phyloP scores from a whole-genome alignment of 2,329 filamentous ascomycete genomes.

The Fusarium sp. region DNA sequence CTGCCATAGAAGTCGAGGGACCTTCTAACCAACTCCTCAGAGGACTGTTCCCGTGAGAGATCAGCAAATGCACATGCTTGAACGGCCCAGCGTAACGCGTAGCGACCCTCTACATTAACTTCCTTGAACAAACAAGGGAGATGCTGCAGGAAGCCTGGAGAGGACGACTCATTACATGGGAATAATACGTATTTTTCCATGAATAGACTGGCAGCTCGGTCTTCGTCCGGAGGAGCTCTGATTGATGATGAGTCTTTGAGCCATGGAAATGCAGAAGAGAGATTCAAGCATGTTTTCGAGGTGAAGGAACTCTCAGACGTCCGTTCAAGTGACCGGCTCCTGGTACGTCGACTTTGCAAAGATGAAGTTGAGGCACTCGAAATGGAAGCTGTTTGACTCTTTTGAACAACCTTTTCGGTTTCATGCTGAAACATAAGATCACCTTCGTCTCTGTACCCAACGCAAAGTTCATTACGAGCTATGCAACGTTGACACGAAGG shows the following conservation, averaged over 20 bases:
- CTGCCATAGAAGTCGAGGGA: slow-evolving; percentile 50
- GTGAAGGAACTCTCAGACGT: neutral
- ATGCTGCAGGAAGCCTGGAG: slow-evolving; percentile 53
- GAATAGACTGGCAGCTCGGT: slow-evolving; percentile 46
- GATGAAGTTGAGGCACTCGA: slow-evolving; percentile 10
- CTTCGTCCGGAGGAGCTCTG: slow-evolving; percentile 25
- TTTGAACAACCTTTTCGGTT: slow-evolving; percentile 44
- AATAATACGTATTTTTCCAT: slow-evolving; percentile 53
- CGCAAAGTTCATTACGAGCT: slow-evolving; percentile 50
- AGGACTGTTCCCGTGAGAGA: slow-evolving; percentile 40
- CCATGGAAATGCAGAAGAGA: slow-evolving; percentile 36
- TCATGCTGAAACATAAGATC: slow-evolving; percentile 52
- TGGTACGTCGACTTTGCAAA: slow-evolving; percentile 4
- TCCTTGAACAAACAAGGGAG: slow-evolving; percentile 51
- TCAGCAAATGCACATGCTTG: slow-evolving; percentile 50
- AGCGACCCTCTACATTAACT: slow-evolving; percentile 50
- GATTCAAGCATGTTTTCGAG: neutral
- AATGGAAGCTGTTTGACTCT: slow-evolving; percentile 18
- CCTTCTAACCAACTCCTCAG: slow-evolving; percentile 33
- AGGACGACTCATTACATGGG: slow-evolving; percentile 49
- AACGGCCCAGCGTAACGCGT: slow-evolving; percentile 52
- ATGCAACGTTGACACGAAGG: slow-evolving; percentile 52
- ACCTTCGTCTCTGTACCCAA: slow-evolving; percentile 51
- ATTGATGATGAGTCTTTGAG: slow-evolving; percentile 21
- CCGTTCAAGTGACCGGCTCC: slow-evolving; percentile 28